Base-by-base conservation (phyloP, 2,329 filamentous ascomycete species). In the Verticillium longisporum region DNA sequence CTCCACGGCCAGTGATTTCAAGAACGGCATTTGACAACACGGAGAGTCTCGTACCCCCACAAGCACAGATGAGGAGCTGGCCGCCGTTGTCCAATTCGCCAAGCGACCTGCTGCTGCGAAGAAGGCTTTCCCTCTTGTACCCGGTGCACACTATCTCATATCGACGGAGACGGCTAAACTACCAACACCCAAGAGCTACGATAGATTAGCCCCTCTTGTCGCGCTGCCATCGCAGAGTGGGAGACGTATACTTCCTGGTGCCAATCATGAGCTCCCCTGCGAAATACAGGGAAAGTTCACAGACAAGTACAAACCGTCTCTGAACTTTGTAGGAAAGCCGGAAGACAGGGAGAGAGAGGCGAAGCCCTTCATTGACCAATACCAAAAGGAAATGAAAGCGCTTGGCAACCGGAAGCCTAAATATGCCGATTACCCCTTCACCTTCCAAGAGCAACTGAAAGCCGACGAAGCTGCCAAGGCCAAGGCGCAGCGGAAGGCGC, bases 401-500 rank as follows among this genome's bases (percentile, higher is more conserved):
- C 64, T 79, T 55, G 77, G 77, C 15, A 77, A 76, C 65, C 72
- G 76, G 26, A 73, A 77, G 21, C 77, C 77, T 1, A 79, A 79
- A 61, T 79, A 79, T 61, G 78, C 77, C 4, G 77, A 80, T 60
- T 80, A 79, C 65, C 77, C 77, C 26, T 64, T 62, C 21, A 60
- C 62, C 4, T 78, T 79, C 61, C 78, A 79, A 61, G 77, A 80
- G 61, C 77, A 79, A 63, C 71, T 80, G 14, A 78, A 78, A 60
- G 74, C 77, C 4, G 77, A 80, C 41, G 77, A 80, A 61, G 75
- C 77, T 6, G 70, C 71, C 1, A 79, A 75, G 62, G 78, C 78
- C 64, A 80, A 80, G 64, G 75, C 75, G 1, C 78, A 77, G 61
- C 77, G 77, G 62, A 78, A 75, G 62, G 76, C 75, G n/a, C 75